These are phyloP conservation scores for Arxiozyma slooffiae DNA, from an alignment of 1,139 yeast species.

Conservation along the genomic window DNA sequence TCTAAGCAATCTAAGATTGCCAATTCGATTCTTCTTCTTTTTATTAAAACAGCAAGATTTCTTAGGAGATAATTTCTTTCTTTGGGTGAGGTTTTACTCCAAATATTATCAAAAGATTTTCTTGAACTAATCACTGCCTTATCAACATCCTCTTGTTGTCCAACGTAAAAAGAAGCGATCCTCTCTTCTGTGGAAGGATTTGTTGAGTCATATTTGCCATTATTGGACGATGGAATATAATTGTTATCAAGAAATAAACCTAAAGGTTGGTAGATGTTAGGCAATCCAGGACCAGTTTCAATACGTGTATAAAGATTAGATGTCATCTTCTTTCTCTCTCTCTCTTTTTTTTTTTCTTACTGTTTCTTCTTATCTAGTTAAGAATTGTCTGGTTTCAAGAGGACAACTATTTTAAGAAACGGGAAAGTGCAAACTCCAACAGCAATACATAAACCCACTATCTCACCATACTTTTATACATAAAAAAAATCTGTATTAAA, in stretches of 20 bases:
- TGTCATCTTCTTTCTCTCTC: background rate
- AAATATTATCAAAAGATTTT: conserved; percentile 47
- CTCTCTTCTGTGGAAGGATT: conserved; percentile 63
- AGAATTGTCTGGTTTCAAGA: background rate
- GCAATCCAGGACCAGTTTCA: conserved; percentile 2
- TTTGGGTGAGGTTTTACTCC: conserved; percentile 42
- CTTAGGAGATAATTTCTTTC: conserved; percentile 40
- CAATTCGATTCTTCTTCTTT: conserved; percentile 40
- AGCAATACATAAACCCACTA: too few species aligned
- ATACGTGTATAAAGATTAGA: conserved; percentile 7
- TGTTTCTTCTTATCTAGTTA: too few species aligned
- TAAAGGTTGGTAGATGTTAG: conserved; percentile 39
- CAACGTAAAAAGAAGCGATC: conserved; percentile 59
- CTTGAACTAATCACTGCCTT: conserved; percentile 67
- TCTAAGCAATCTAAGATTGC: conserved; percentile 56
- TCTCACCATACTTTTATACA: too few species aligned
- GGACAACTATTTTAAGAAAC: too few species aligned
- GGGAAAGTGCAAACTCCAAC: too few species aligned
- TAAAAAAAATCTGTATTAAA: too few species aligned
- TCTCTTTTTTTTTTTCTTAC: background rate
- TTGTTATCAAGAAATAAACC: conserved; percentile 60
- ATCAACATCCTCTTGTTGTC: conserved; percentile 61
- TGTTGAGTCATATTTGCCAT: conserved; percentile 45
- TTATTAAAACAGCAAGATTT: conserved; percentile 45
- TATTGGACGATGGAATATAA: conserved; percentile 41